Conservation (phyloP, 2,329 filamentous ascomycete genomes). For the Hymenoscyphus fraxineus region DNA sequence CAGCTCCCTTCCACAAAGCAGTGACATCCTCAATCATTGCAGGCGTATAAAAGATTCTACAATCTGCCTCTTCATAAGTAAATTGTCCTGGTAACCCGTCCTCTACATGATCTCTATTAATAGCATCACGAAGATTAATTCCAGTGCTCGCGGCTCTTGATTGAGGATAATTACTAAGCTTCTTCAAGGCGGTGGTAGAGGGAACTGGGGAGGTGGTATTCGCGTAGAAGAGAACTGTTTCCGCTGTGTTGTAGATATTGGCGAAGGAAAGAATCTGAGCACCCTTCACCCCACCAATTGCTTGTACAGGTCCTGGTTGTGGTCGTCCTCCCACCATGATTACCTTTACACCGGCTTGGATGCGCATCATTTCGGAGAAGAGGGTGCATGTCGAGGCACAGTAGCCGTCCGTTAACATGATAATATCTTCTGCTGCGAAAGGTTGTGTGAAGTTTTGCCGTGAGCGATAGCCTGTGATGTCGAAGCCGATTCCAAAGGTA, state of each 20-base stretch:
- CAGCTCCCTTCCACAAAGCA: slow-evolving; percentile 48
- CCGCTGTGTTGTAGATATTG: slow-evolving; percentile 21
- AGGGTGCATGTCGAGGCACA: slow-evolving; percentile 59
- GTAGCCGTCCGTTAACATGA: slow-evolving; percentile 49
- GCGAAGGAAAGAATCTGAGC: slow-evolving; percentile 34
- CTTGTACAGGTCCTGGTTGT: slow-evolving; percentile 52
- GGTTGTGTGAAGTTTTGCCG: slow-evolving; percentile 24
- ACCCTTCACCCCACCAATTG: slow-evolving; percentile 63
- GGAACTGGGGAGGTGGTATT: slow-evolving; percentile 8
- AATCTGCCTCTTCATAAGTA: slow-evolving; percentile 57
- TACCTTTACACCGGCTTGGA: slow-evolving; percentile 50
- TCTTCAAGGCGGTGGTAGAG: slow-evolving; percentile 21
- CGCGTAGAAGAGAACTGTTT: slow-evolving; percentile 12
- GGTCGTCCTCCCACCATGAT: slow-evolving; percentile 59
- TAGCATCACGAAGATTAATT: slow-evolving; percentile 42
- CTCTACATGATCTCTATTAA: slow-evolving; percentile 31
- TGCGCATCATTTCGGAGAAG: slow-evolving; percentile 52
- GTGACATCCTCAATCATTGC: slow-evolving; percentile 49
- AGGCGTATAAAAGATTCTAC: slow-evolving; percentile 56
- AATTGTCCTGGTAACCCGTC: slow-evolving; percentile 53
- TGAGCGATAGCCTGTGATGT: slow-evolving; percentile 29
- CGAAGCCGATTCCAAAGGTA: slow-evolving; percentile 16
- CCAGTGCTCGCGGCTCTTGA: slow-evolving; percentile 31
- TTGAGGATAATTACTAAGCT: slow-evolving; percentile 21
- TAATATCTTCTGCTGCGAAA: slow-evolving; percentile 39